Base-by-base conservation (phyloP, 306 rosid species). In the cucumber (Cucumis sativus) region DNA sequence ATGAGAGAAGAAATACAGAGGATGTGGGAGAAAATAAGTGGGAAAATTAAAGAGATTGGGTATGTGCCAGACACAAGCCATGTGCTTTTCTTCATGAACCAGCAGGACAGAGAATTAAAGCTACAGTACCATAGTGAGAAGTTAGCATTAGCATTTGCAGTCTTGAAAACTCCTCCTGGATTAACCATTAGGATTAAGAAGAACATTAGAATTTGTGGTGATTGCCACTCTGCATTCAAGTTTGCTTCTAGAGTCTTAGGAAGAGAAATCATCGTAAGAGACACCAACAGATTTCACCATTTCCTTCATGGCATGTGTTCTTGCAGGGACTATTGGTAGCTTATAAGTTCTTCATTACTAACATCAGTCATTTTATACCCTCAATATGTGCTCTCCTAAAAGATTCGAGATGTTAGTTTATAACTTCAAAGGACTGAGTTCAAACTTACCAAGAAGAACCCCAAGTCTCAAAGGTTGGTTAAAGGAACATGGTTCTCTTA, bases 191-290 rank as follows among this genome's bases (percentile, higher is more conserved):
- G 74, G 77, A 79, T 79, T 18, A 79, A 79, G 82, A 79, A 79
- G 74, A 79, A 79, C 64, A 79, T 79, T 52, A 60, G 82, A 72
- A 76, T 72, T 7, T 79, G 82, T 35, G 82, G 82, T 59, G 82
- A 79, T 43, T 79, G 82, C 67, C 82, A 79, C 58, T 79, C 82
- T 2, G 82, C 82, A 11, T 71, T 79, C 60, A 79, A 79, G 78
- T 79, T 79, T 47, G 82, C 60, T 39, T 79, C 82, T 6, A 79
- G 33, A 45, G 37, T 57, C 21, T 76, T 71, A 28, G 74, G 61
- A 21, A 71, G 82, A 43, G 82, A 79, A 57, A 72, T 79, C 63
- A 61, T 79, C 10, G 67, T 79, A 57, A 79, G 82, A 63, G 82
- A 79, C 37, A 79, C 78, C 49, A 79, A 79, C 61, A 49, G 82